Evolutionary conservation across 2,329 filamentous ascomycete genomes (phyloP), one percentile per base, ranked within the genome.

Genomic region (Arthrinium phaeospermum): DNA sequence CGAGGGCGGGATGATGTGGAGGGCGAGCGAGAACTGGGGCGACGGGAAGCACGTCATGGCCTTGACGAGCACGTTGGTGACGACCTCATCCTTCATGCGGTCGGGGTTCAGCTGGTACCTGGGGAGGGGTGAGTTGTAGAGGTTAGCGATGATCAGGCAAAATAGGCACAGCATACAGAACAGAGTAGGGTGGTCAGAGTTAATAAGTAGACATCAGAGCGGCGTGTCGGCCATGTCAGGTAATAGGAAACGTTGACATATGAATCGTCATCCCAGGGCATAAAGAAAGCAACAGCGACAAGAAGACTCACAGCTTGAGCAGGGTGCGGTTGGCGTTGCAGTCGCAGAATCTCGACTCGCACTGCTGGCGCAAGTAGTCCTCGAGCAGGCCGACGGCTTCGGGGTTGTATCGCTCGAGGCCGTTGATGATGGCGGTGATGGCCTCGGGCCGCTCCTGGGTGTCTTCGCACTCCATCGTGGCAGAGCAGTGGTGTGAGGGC

Each of bases 71-170:
- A 98, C 93, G 90, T 98, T 98, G 88, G 96, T 98, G 84, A 96
- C 95, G 81, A 96, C 94, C 85, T 99, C 96, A 81, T 98, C 94
- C 87, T 96, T 96, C 82, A 95, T 92, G 79, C 98, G 94, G 88
- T 98, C 95, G 70, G 96, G 96, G 91, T 99, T 99, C 87, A 99
- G 98, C 87, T 99, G 97, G 90, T 99, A 99, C 76, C 96, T 99
- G 19, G 22, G 14, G n/a, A 51, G 27, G 2, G 12, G n/a, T n/a
- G n/a, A 30, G 67, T 44, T 64, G 68, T 0, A 1, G 34, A 22
- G 57, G 69, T 71, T 22, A 71, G 69, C n/a, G 44, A 71, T 24
- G 19, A 3, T 51, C 22, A 16, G 24, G 45, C 14, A n/a, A 27
- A 12, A 19, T 10, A 27, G 14, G 13, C 22, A 41, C 37, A 41